A percentile compares a stretch with the other conserved stretches of the same genome.
Evolutionary conservation across 768 basidiomycete species (phyloP).

Genomic region (Tricholoma bakamatsutake): DNA sequence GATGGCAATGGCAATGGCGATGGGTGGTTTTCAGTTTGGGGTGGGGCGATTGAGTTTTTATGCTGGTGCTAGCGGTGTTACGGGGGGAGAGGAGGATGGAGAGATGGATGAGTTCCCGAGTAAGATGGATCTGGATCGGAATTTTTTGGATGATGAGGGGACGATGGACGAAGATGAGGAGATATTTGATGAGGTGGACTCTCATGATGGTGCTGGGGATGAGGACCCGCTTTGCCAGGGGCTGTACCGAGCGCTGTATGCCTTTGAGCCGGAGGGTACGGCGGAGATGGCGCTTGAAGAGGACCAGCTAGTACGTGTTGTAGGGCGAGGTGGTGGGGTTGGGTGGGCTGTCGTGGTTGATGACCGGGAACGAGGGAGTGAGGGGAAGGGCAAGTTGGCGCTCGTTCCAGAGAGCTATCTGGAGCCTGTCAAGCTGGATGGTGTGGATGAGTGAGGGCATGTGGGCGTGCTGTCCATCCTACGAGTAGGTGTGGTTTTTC

Average conservation of each 20-base stretch:
- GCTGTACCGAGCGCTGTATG: constrained; percentile 69
- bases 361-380: constrained; percentile 13
- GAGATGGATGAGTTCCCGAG: constrained; percentile 31
- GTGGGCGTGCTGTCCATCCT: background rate
- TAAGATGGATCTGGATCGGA: constrained; percentile 40
- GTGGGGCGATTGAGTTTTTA: background rate
- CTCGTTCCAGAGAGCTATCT: constrained; percentile 79
- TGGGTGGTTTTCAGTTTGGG: constrained; percentile 4
- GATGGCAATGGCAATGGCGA: constrained; percentile 11
- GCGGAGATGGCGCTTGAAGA: constrained; percentile 80
- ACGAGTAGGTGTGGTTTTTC: background rate
- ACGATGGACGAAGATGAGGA: constrained; percentile 20
- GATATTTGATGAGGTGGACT: constrained; percentile 6
- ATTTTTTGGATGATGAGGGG: constrained; percentile 36
- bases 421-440: constrained; percentile 47
- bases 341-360: constrained; percentile 75
- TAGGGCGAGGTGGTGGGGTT: constrained; percentile 71
- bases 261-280: constrained; percentile 74
- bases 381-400: constrained; percentile 39
- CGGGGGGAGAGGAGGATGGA: constrained; percentile 19
- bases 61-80: constrained; percentile 11
- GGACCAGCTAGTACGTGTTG: constrained; percentile 67
- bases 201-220: constrained; percentile 14
- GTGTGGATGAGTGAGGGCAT: constrained; percentile 18
- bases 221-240: constrained; percentile 54